phyloP scores from a whole-genome alignment of 1,284 basidiomycete genomes.

The Rhodotorula sp. region DNA sequence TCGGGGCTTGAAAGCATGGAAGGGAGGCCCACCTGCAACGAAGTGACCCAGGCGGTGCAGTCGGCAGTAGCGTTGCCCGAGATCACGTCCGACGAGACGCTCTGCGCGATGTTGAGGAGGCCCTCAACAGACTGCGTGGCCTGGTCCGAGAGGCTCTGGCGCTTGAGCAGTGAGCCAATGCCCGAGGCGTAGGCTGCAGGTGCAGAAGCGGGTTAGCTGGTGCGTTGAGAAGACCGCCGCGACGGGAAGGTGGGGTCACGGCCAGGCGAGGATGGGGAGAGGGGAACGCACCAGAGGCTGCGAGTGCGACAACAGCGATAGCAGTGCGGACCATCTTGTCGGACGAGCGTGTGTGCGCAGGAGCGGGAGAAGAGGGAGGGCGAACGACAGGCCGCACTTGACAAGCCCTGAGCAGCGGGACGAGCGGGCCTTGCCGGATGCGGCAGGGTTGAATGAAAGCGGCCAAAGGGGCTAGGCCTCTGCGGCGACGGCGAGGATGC shows the following conservation, averaged over 20 bases:
- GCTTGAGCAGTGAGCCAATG: slow-evolving; percentile 1
- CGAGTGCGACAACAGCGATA: neutral
- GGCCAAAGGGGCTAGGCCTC: no score
- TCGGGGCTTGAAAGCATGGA: neutral
- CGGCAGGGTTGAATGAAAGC: no score
- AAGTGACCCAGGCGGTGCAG: slow-evolving; percentile 6
- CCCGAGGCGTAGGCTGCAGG: neutral
- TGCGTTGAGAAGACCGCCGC: no score
- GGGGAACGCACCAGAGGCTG: neutral
- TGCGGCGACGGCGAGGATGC: no score
- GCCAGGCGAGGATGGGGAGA: neutral
- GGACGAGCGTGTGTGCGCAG: neutral
- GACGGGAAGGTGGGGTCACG: neutral
- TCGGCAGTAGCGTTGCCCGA: slow-evolving; percentile 9
- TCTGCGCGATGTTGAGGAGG: slow-evolving; percentile 12
- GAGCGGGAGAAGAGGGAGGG: neutral
- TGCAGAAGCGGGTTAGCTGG: neutral
- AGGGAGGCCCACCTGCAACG: neutral
- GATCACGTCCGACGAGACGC: neutral
- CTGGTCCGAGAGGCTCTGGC: slow-evolving; percentile 4
- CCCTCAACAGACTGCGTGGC: slow-evolving; percentile 11
- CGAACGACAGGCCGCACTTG: neutral
- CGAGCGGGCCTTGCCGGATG: no score
- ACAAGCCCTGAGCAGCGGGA: no score
- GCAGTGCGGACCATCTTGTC: neutral